Conservation (phyloP, 2,329 filamentous ascomycete genomes). For the Parascedosporium putredinis region DNA sequence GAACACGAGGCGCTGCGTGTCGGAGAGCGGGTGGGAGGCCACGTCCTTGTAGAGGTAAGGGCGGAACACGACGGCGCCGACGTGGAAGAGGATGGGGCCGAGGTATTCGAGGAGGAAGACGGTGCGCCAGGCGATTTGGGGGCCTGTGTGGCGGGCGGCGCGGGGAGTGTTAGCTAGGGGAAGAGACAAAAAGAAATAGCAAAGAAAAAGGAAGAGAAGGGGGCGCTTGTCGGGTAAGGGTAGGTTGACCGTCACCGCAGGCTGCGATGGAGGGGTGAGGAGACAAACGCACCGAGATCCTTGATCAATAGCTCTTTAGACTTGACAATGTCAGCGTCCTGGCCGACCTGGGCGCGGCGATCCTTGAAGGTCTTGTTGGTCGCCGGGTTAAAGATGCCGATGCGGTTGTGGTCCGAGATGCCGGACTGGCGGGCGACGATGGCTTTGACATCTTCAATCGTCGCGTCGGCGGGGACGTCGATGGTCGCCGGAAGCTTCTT, state of each 20-base stretch:
- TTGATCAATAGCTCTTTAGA: slow-evolving; percentile 67
- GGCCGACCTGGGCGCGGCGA: slow-evolving; percentile 40
- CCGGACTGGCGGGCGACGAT: slow-evolving; percentile 39
- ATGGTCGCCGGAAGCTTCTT: slow-evolving; percentile 42
- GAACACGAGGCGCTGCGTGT: slow-evolving; percentile 64
- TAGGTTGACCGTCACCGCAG: too few species aligned
- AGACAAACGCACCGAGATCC: slow-evolving; percentile 74
- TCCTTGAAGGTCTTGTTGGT: slow-evolving; percentile 55
- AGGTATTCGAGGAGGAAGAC: slow-evolving; percentile 95
- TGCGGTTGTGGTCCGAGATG: slow-evolving; percentile 47
- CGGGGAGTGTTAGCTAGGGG: neutral
- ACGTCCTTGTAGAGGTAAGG: slow-evolving; percentile 45
- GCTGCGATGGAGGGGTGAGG: too few species aligned
- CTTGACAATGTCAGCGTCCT: slow-evolving; percentile 36
- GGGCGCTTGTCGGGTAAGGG: too few species aligned
- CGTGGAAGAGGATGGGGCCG: slow-evolving; percentile 82
- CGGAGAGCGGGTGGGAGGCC: slow-evolving; percentile 41
- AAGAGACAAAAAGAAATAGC: neutral
- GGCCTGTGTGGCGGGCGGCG: slow-evolving; percentile 48
- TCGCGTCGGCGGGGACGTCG: slow-evolving; percentile 38
- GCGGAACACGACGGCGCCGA: slow-evolving; percentile 59
- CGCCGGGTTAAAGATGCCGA: slow-evolving; percentile 50
- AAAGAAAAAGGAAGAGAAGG: neutral
- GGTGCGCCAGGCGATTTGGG: slow-evolving; percentile 83
- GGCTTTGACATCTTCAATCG: slow-evolving; percentile 50